Base-by-base conservation (phyloP, 2,329 filamentous ascomycete species). In the Grosmannia clavigera region DNA sequence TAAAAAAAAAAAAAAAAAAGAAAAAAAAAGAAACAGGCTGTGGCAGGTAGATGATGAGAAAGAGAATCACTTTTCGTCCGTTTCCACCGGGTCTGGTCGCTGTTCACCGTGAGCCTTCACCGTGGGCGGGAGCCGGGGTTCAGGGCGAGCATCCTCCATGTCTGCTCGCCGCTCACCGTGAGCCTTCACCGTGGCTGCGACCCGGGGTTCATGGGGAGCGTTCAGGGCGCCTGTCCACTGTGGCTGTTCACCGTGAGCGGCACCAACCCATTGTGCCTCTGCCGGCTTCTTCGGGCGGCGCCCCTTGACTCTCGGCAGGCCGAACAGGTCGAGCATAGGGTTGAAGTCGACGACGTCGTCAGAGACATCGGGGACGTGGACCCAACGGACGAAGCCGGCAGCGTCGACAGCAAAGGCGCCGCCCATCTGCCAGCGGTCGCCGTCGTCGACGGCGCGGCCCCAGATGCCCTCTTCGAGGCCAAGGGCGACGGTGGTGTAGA, bases 341-440 rank as follows among this genome's bases (percentile, higher is more conserved):
- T 74, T 73, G 64, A 84, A 80, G 65, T 83, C 75, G 5, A 78
- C 73, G 22, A 84, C 64, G 62, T 84, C 79, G 67, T 80, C 78
- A 33, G 81, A 78, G 29, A 75, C 73, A 58, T 65, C 65, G 14
- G 76, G 75, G 62, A 78, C 70, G 60, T 75, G 71, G 5, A 71
- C 73, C 81, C 81, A 86, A 59, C 71, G 74, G 3, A 86, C 76
- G 14, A 72, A 66, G 2, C 82, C 82, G 33, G 74, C 68, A 6
- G 66, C 67, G 67, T 84, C 81, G 33, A 86, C 71, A 2, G 80
- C 84, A 71, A 84, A 90, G 33, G 80, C 81, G 33, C 86, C 86
- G 54, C 79, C 76, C 31, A 74, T 85, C 76, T 90, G 86, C 86
- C 86, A 90, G 58, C 84, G 72, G 64, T 73, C 82, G 48, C 86